These are phyloP conservation scores for Dothiorella sarmentorum DNA, from an alignment of 2,329 filamentous ascomycete species.

Conservation along the genomic window DNA sequence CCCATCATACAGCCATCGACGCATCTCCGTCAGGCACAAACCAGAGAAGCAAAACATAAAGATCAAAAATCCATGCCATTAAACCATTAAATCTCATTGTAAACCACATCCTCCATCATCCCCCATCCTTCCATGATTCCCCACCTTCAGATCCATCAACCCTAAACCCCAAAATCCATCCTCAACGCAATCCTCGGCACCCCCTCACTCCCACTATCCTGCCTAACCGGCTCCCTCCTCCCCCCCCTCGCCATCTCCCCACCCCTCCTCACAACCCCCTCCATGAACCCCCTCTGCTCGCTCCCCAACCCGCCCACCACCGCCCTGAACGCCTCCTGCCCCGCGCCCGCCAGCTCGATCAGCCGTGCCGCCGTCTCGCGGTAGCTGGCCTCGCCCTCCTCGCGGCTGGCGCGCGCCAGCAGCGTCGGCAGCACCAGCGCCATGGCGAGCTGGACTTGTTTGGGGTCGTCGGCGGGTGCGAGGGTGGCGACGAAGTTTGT, in stretches of 20 bases:
- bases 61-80: too few relatives aligned
- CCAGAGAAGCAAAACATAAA: too few relatives aligned
- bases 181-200: slow-evolving; percentile 84
- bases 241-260: slow-evolving; percentile 38
- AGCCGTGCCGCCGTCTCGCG: slow-evolving; percentile 72
- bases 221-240: slow-evolving; percentile 44
- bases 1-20: too few relatives aligned
- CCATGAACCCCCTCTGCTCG: slow-evolving; percentile 72
- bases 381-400: slow-evolving; percentile 57
- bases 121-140: background rate
- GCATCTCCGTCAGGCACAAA: too few relatives aligned
- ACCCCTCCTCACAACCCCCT: slow-evolving; percentile 68
- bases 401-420: slow-evolving; percentile 66
- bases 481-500: slow-evolving; percentile 62
- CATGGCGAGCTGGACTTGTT: slow-evolving; percentile 60
- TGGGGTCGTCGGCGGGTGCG: slow-evolving; percentile 33
- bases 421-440: slow-evolving; percentile 75
- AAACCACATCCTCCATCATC: background rate
- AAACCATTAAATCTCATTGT: too few relatives aligned
- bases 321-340: slow-evolving; percentile 69
- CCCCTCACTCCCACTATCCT: slow-evolving; percentile 54
- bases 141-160: too few relatives aligned
- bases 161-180: slow-evolving; percentile 67
- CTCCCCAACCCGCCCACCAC: slow-evolving; percentile 69
- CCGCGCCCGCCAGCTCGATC: slow-evolving; percentile 73